Conservation (phyloP, 768 basidiomycete genomes). For the Collybia sp. region DNA sequence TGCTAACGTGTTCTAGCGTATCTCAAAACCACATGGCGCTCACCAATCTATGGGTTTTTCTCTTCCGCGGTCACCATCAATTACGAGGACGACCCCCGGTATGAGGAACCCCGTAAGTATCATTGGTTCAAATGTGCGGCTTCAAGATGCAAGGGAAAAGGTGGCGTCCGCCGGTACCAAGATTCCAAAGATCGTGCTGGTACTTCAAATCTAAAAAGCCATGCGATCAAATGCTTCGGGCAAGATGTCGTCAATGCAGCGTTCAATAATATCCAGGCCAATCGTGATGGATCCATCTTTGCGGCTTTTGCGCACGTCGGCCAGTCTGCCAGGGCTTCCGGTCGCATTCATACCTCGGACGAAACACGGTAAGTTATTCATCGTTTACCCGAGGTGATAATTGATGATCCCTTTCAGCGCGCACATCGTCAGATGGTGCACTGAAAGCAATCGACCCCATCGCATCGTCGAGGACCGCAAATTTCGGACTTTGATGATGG, state of each 20-base stretch:
- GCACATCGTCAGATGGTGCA: constrained; percentile 1
- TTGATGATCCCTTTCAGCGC: neutral
- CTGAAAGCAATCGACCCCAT: neutral
- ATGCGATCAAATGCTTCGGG: constrained; percentile 24
- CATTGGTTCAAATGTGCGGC: too few species aligned
- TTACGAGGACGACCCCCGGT: too few species aligned
- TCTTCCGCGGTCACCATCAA: too few species aligned
- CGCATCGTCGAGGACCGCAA: neutral
- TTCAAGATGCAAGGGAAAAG: too few species aligned
- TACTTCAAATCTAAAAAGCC: constrained; percentile 16
- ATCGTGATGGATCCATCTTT: constrained; percentile 16
- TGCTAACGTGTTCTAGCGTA: too few species aligned
- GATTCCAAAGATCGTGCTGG: constrained; percentile 7
- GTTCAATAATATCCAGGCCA: constrained; percentile 2
- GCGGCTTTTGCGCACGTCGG: constrained; percentile 17
- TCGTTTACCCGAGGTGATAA: neutral
- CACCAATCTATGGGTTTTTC: too few species aligned
- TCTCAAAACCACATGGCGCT: too few species aligned
- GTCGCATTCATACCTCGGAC: constrained; percentile 14
- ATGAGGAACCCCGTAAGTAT: too few species aligned
- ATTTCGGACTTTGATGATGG: constrained; percentile 1
- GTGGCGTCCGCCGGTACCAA: constrained; percentile 5
- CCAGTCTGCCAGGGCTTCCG: constrained; percentile 19
- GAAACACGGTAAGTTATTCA: constrained; percentile 12
- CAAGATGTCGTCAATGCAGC: constrained; percentile 3